A percentile compares a stretch with the other conserved stretches of the same genome.
Evolutionary conservation across 805 yeast species (phyloP).

Genomic region (Ogataea haglerorum): DNA sequence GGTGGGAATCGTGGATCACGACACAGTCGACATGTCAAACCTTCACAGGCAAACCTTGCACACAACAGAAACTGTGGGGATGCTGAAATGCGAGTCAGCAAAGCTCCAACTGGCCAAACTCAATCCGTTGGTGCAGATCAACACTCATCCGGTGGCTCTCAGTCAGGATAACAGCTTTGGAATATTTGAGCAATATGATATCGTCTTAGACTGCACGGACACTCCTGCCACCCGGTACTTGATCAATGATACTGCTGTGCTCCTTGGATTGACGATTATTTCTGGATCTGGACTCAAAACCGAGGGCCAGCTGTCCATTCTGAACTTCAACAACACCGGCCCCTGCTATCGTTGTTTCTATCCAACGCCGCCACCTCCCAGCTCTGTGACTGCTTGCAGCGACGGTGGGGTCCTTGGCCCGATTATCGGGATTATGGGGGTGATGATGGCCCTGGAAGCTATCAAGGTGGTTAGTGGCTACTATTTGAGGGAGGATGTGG

Average conservation of each 20-base stretch:
- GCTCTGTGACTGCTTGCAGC: conserved; percentile 75
- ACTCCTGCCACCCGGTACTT: conserved; percentile 84
- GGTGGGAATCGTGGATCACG: conserved; percentile 86
- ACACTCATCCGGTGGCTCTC: conserved; percentile 51
- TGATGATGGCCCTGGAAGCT: conserved; percentile 84
- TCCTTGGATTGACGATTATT: conserved; percentile 65
- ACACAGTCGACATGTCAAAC: conserved; percentile 78
- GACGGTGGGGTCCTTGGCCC: conserved; percentile 97
- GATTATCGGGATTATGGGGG: conserved; percentile 89
- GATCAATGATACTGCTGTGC: conserved; percentile 78
- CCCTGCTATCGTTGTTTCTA: conserved; percentile 96
- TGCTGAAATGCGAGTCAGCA: conserved; percentile 79
- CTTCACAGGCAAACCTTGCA: conserved; percentile 89
- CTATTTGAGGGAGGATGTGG: conserved; percentile 45
- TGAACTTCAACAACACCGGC: conserved; percentile 62
- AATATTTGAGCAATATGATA: conserved; percentile 62
- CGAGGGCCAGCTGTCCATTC: conserved; percentile 83
- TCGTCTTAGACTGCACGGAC: conserved; percentile 91
- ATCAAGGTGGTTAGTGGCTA: conserved; percentile 64
- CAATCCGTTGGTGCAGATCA: conserved; percentile 65
- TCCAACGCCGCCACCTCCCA: conserved; percentile 87
- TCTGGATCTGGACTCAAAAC: conserved; percentile 90
- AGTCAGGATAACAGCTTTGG: conserved; percentile 56
- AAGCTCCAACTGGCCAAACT: conserved; percentile 44
- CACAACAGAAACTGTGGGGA: conserved; percentile 60